Base-by-base conservation (phyloP, 1,139 yeast genomes). In the Hanseniaspora sp. region DNA sequence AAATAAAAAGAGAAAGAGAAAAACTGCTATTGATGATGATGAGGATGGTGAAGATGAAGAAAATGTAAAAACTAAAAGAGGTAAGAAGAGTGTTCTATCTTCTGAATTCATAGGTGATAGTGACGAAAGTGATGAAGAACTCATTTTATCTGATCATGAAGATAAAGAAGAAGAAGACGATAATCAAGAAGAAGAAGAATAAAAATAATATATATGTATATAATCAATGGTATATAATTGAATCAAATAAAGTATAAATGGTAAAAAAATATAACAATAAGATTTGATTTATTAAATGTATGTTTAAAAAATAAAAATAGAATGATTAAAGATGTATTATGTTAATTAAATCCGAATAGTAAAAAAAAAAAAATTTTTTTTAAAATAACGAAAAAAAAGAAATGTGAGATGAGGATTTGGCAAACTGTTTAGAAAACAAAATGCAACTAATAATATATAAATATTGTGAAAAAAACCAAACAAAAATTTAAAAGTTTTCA, bases 101-200 rank as follows among this genome's bases (percentile, higher is more conserved):
- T 34, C 47, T 9, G 53, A 48, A 15, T 29, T 43, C 15, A 53
- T 52, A 30, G 49, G 40, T 35, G 49, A 52, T 9, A 52, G 54
- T 39, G 54, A 45, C 28, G 49, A 52, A 12, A 35, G 37, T 9
- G 40, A 45, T 34, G 40, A 34, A 45, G 40, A 45, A 23, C 35
- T 45, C 6, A 40, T 45, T 13, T 29, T 45, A 34, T 45, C 48
- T 23, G 55, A 52, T 3, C 28, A 23, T 7, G 46, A 53, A 12
- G 41, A 41, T 9, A 17, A 40, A 17, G 51, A 52, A 23, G 31
- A 39, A 15, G 51, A 41, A 9, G 73, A 59, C 34, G 66, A 61
- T 33, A 65, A 63, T 15, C 67, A 63, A 28, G 68, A 64, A n/a
- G 69, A 63, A 30, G 58, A 7, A 1, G 38, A 15, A 17, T 43